phyloP scores from a whole-genome alignment of 129 eudicot species.

The Glebionis coronaria region DNA sequence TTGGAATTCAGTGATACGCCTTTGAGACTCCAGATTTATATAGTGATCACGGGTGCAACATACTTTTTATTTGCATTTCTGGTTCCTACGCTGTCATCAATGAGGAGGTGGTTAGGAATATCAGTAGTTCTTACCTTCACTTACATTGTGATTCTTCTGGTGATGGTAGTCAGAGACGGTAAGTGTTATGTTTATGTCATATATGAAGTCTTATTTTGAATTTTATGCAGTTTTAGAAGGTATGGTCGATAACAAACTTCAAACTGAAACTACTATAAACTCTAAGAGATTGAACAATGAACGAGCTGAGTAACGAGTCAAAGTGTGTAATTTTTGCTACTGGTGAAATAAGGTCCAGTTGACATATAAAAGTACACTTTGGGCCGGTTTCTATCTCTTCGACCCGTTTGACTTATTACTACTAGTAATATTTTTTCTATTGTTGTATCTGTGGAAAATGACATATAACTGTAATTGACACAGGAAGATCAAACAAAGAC shows the following conservation, averaged over 20 bases:
- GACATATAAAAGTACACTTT: no score
- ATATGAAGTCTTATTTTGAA: not conserved
- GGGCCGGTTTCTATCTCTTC: no score
- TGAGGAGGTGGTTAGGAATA: constrained; percentile 50
- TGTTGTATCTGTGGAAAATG: no score
- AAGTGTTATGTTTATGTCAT: constrained; percentile 13
- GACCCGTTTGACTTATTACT: no score
- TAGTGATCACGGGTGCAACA: constrained; percentile 46
- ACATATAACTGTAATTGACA: no score
- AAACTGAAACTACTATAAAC: not conserved
- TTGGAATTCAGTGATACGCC: constrained; percentile 45
- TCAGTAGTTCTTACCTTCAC: constrained; percentile 47
- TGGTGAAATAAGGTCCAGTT: no score
- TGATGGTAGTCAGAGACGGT: constrained; percentile 36
- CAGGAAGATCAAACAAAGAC: constrained; percentile 39
- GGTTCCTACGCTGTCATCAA: constrained; percentile 52
- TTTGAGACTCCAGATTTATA: constrained; percentile 43
- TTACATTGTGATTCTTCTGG: constrained; percentile 43
- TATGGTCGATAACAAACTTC: not conserved
- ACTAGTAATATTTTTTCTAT: no score
- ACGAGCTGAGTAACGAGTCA: not conserved
- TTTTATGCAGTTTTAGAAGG: not conserved
- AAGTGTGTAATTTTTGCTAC: not conserved
- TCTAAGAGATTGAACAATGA: not conserved
- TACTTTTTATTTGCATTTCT: constrained; percentile 36